Evolutionary conservation across 805 yeast genomes (phyloP).

Genomic region (Wickerhamiella kurtzmanii): DNA sequence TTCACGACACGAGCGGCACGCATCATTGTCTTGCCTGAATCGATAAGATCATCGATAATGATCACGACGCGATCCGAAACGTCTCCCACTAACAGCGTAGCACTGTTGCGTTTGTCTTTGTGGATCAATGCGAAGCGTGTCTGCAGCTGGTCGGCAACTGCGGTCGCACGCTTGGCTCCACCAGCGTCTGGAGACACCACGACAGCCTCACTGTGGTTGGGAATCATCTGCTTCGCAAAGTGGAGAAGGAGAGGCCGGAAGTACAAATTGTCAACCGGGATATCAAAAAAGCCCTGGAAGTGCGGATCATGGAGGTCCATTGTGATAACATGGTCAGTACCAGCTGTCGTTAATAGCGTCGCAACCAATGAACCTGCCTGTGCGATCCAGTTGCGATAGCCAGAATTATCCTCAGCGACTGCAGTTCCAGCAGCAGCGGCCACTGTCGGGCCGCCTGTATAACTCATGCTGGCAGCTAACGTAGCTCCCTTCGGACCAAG

Average conservation of each 20-base stretch:
- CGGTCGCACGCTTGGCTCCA: conserved; percentile 95
- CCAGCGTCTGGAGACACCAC: conserved; percentile 98
- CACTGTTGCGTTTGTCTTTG: conserved; percentile 52
- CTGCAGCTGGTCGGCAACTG: conserved; percentile 80
- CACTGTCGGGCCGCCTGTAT: not conserved
- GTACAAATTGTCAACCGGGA: conserved; percentile 89
- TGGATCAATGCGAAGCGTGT: conserved; percentile 89
- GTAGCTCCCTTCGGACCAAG: not conserved
- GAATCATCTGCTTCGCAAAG: conserved; percentile 64
- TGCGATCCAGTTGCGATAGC: conserved; percentile 89
- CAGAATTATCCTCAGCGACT: conserved; percentile 25
- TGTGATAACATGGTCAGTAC: conserved; percentile 92
- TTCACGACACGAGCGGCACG: conserved; percentile 85
- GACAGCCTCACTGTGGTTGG: conserved; percentile 71
- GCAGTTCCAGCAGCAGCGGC: not conserved
- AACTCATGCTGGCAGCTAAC: not conserved
- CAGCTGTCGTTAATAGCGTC: conserved; percentile 73
- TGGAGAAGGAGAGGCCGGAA: conserved; percentile 79
- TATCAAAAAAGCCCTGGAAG: conserved; percentile 92
- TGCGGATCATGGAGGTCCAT: conserved; percentile 98
- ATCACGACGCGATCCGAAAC: conserved; percentile 77
- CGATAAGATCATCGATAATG: conserved; percentile 86
- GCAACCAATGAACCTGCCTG: conserved; percentile 91
- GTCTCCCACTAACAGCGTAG: conserved; percentile 93
- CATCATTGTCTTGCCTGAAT: conserved; percentile 82